Base-by-base conservation (phyloP, 768 basidiomycete species). In the Rhodotorula paludigena region DNA sequence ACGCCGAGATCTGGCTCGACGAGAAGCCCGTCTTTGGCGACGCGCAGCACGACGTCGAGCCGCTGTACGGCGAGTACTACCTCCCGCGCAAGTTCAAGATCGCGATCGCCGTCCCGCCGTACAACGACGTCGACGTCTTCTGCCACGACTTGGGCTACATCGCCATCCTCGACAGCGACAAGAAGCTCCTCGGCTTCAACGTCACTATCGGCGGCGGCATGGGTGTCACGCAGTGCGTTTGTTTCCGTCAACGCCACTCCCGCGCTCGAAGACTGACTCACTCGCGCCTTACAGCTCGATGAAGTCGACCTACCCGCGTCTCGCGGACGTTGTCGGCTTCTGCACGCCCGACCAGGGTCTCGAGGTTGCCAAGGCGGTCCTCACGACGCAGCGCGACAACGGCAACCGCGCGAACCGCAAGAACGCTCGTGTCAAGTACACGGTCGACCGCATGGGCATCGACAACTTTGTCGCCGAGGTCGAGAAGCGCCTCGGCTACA, bases 1-100 rank as follows among this genome's bases (percentile, higher is more conserved):
- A 99, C 78, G 91, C 97, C 77, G 96, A 99, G 80, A 98, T 99
- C 70, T 99, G 94, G 94, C 82, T 98, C 49, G 92, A 98, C 81
- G 93, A 96, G 82, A 96, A 96, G 81, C 80, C 92, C 74, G 88
- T 99, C 57, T 90, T 89, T 8, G 96, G 94, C 25, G 92, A 92
- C 42, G 92, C 92, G 10, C 79, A 96, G 67, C 89, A 92, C 77
- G 92, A 96, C 79, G 63, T 66, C 53, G 96, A 99, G 79, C 96
- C 96, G 4, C 79, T 97, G n/a, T 99, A 98, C 76, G 96, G 96
- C 44, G 88, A 90, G 77, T 93, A 93, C 80, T 98, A 99, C 80
- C 83, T 99, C 30, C 72, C 60, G 38, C 52, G 62, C 33, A 77
- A 97, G 90, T 97, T 94, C 84, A 99, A 99, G 85, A 83, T 99